phyloP scores from a whole-genome alignment of 1,284 basidiomycete species.

The Ceratobasidium sp. region DNA sequence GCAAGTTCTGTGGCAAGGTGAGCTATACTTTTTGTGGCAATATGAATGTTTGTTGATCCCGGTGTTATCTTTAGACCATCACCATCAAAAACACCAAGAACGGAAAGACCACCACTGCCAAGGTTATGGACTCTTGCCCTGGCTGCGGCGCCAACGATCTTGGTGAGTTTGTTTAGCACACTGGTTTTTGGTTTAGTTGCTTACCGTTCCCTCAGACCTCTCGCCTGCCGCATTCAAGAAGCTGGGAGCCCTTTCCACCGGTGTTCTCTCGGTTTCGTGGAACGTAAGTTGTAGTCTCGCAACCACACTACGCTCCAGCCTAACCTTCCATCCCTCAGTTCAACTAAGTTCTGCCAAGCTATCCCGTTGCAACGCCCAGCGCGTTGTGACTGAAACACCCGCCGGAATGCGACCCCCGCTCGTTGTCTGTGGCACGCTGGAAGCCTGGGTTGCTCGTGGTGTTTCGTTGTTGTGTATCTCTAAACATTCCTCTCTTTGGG shows the following conservation, averaged over 20 bases:
- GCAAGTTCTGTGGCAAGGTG: slow-evolving; percentile 46
- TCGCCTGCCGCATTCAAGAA: slow-evolving; percentile 46
- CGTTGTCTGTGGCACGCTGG: slow-evolving; percentile 45
- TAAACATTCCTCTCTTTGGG: slow-evolving; percentile 27
- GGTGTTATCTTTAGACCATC: slow-evolving; percentile 18
- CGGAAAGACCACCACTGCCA: slow-evolving; percentile 41
- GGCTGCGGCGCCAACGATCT: slow-evolving; percentile 39
- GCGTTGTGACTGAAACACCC: slow-evolving; percentile 15
- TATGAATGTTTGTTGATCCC: background rate
- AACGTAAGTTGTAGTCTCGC: slow-evolving; percentile 20
- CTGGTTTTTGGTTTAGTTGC: background rate
- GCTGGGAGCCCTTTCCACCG: slow-evolving; percentile 33
- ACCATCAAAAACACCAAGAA: slow-evolving; percentile 47
- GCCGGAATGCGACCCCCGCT: slow-evolving; percentile 12
- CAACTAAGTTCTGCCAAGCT: background rate
- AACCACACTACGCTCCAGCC: background rate
- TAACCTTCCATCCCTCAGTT: background rate
- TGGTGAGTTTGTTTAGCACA: slow-evolving; percentile 32
- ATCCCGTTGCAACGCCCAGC: background rate
- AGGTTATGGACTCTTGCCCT: slow-evolving; percentile 48
- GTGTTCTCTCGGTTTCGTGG: slow-evolving; percentile 46
- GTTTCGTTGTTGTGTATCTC: slow-evolving; percentile 24
- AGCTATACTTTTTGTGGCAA: background rate
- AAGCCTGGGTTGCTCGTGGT: slow-evolving; percentile 20
- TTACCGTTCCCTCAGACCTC: slow-evolving; percentile 26